Evolutionary conservation across 1,284 basidiomycete species (phyloP), one percentile per base, ranked within the genome.

Genomic region (Apiotrichum laibachii): DNA sequence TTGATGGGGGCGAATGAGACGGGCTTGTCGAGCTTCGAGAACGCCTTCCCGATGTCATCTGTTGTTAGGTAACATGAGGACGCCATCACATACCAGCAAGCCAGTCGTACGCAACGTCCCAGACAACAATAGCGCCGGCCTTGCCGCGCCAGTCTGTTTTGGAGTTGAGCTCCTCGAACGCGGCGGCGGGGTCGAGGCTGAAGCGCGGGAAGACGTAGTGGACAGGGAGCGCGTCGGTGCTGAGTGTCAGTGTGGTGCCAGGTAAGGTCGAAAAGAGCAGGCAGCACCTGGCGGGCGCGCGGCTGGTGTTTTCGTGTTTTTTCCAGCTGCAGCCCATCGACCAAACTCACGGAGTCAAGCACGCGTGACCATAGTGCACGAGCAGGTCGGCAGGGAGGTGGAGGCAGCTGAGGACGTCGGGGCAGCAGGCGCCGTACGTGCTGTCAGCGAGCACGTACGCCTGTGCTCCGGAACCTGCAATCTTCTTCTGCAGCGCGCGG

Each of bases 371-470:
- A 71, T 96, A 98, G 73, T 99, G 95, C 7, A 99, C 87, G 61
- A 98, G 83, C 11, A 88, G 84, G 70, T 98, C 90, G 0, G 94
- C 92, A 63, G 94, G 86, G 45, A 95, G 87, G 73, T 99, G 96
- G 64, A 93, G 87, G 7, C 95, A 94, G 10, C 92, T 90, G 5
- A 99, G 88, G 69, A 98, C 90, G 73, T 99, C 96, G 5, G 96
- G 92, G 72, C 95, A 99, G 73, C 95, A 99, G 70, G 89, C 93
- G 74, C 94, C 95, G 76, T 98, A 98, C 33, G 93, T 96, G 31
- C 94, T 98, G 78, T 98, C 95, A 15, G 94, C 94, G 19, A 97
- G 83, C 7, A 98, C 88, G 72, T 94, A 98, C 31, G 92, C 81
- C 66, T 94, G 77, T 22, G 72, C 75, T 10, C 66, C 74, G 10